Base-by-base conservation (phyloP, 345 rosid species). In the Rhizophora mangle region DNA sequence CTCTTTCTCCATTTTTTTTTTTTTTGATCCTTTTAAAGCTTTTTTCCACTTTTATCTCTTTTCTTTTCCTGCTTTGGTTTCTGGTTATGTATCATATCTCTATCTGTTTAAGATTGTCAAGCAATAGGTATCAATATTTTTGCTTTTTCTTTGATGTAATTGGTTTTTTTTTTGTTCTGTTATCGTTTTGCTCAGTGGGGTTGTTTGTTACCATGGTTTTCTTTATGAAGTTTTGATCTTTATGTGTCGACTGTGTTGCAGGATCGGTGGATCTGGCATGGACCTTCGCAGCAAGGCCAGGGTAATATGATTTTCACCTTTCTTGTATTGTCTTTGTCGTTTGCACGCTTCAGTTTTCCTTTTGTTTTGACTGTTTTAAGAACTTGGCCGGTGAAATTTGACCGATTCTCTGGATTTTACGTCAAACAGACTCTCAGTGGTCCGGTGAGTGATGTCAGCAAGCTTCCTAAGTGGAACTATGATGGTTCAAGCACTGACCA, bases 261-360 rank as follows among this genome's bases (percentile, higher is more conserved):
- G 77, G 77, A 68, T 73, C 26, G 77, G 77, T 61, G 77, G 77
- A 49, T 67, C 77, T 67, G 77, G 72, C 5, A 26, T 68, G 72
- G 77, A 74, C 26, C 3, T 74, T 34, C 46, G 77, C 24, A 74
- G 77, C 72, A 74, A 74, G 63, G 77, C 77, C 24, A 68, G 72
- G 72, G 77, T 74, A 34, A 36, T 27, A 39, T 31, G 4, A 4
- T 19, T 21, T 68, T 9, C 16, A 30, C 7, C 15, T 24, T 49
- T 70, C 18, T 34, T 24, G 5, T 36, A 31, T 62, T 53, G 26
- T 6, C n/a, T 46, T 31, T 16, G n/a, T 5, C 20, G 6, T 30
- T 2, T 67, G 22, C 53, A 1, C 8, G 58, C 3, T 43, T 31
- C n/a, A 21, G 1, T 60, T 27, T 3, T 39, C 46, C 8, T 43